phyloP scores from a whole-genome alignment of 345 rosid species.

The Gossypium bickii region DNA sequence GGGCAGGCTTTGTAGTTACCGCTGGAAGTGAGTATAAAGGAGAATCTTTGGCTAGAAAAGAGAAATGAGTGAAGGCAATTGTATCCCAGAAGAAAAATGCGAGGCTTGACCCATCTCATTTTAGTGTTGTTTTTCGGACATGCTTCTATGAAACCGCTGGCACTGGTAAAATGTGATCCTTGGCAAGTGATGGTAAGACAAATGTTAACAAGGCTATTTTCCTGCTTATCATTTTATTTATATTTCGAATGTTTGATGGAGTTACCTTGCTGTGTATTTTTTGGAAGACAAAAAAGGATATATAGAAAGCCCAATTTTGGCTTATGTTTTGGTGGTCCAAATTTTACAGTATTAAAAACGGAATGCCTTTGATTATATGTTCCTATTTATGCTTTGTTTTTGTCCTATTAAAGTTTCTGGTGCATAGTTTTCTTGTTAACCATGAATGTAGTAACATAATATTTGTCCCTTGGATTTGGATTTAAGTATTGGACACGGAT shows the following conservation, averaged over 20 bases:
- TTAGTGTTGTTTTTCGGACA: background rate
- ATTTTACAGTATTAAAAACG: background rate
- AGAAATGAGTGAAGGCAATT: slow-evolving; percentile 28
- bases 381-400: background rate
- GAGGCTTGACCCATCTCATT: background rate
- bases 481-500: background rate
- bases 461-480: background rate
- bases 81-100: background rate
- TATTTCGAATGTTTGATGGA: background rate
- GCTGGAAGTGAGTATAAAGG: slow-evolving; percentile 73
- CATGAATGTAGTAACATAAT: background rate
- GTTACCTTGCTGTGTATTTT: background rate
- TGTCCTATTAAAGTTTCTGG: background rate
- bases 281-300: background rate
- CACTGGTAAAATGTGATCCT: background rate
- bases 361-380: background rate
- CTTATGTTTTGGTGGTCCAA: background rate
- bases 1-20: slow-evolving; percentile 70
- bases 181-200: slow-evolving; percentile 16
- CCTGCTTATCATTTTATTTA: background rate
- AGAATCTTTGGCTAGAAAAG: slow-evolving; percentile 77
- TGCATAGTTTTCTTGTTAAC: background rate
- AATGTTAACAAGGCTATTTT: background rate
- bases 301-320: background rate
- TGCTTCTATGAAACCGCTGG: slow-evolving; percentile 9